Evolutionary conservation across 352 stramenopile genomes (phyloP).

Genomic region (Peronosclerospora sorghi): DNA sequence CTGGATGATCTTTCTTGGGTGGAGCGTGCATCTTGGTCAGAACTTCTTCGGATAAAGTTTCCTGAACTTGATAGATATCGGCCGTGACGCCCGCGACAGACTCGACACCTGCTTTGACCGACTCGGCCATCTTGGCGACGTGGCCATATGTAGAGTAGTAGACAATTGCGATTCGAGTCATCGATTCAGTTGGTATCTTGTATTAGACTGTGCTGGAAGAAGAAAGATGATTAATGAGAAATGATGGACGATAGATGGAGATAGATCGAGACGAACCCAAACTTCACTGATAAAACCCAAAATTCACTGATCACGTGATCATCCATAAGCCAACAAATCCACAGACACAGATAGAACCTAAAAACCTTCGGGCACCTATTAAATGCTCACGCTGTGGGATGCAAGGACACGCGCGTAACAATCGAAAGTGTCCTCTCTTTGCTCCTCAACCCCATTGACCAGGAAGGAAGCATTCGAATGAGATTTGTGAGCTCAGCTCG

Average conservation of each 20-base stretch:
- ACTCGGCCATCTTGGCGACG: slow-evolving; percentile 64
- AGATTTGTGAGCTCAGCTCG: no score
- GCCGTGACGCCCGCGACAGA: slow-evolving; percentile 42
- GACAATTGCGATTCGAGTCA: slow-evolving; percentile 73
- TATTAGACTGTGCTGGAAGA: slow-evolving; percentile 6
- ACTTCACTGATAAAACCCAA: no score
- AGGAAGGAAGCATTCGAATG: no score
- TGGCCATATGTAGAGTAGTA: slow-evolving; percentile 85
- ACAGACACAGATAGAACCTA: no score
- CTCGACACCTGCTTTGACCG: slow-evolving; percentile 68
- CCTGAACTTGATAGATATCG: slow-evolving; percentile 61
- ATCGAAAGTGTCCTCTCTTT: no score
- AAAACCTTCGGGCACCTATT: no score
- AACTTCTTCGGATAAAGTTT: slow-evolving; percentile 76
- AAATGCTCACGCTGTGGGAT: no score
- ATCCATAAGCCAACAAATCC: no score
- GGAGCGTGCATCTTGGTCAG: slow-evolving; percentile 75
- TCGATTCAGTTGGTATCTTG: slow-evolving; percentile 1
- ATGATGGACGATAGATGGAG: not conserved
- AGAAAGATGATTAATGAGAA: slow-evolving; percentile 19
- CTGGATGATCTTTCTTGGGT: slow-evolving; percentile 58
- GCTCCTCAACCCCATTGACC: no score
- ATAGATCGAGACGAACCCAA: no score
- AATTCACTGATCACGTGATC: no score
- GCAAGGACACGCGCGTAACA: no score